These are phyloP conservation scores for Lepidopterella palustris DNA, from an alignment of 495 filamentous ascomycete species.

Conservation along the genomic window DNA sequence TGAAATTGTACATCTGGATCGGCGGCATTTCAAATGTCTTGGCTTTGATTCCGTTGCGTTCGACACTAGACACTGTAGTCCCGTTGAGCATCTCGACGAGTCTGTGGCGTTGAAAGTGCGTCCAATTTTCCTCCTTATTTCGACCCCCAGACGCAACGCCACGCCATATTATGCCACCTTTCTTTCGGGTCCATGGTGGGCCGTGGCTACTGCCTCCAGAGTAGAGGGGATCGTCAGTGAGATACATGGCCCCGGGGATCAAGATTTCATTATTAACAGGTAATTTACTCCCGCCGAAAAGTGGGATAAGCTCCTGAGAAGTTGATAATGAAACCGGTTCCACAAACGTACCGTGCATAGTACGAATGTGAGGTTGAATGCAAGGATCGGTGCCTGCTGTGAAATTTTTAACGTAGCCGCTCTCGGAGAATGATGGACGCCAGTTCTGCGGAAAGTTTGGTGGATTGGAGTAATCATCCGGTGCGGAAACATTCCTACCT, in stretches of 20 bases:
- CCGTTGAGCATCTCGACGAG: conserved; percentile 64
- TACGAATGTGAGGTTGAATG: conserved; percentile 31
- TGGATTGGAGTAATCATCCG: conserved; percentile 11
- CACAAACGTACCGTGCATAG: conserved; percentile 65
- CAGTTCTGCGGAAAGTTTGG: conserved; percentile 16
- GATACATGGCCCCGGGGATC: conserved; percentile 72
- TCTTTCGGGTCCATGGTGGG: conserved; percentile 51
- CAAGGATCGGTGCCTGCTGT: conserved; percentile 32
- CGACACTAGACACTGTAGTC: conserved; percentile 46
- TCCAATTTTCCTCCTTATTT: conserved; percentile 61
- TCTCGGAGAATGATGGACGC: too few species aligned
- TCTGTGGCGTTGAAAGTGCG: conserved; percentile 64
- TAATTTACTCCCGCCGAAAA: conserved; percentile 73
- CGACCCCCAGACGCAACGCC: conserved; percentile 62
- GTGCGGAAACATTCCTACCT: not conserved
- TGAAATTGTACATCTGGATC: conserved; percentile 27
- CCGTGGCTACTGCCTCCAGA: conserved; percentile 41
- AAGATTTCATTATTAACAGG: conserved; percentile 76
- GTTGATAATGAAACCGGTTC: conserved; percentile 54
- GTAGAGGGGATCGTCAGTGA: conserved; percentile 34
- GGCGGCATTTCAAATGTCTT: conserved; percentile 29
- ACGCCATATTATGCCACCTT: conserved; percentile 56
- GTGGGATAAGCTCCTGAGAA: conserved; percentile 54
- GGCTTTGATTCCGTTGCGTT: conserved; percentile 13
- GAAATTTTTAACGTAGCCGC: conserved; percentile 38